Percentiles rank a stretch among this genome's conserved stretches.
Conservation (phyloP, 1,284 basidiomycete genomes). For the Ustilago sp. region DNA sequence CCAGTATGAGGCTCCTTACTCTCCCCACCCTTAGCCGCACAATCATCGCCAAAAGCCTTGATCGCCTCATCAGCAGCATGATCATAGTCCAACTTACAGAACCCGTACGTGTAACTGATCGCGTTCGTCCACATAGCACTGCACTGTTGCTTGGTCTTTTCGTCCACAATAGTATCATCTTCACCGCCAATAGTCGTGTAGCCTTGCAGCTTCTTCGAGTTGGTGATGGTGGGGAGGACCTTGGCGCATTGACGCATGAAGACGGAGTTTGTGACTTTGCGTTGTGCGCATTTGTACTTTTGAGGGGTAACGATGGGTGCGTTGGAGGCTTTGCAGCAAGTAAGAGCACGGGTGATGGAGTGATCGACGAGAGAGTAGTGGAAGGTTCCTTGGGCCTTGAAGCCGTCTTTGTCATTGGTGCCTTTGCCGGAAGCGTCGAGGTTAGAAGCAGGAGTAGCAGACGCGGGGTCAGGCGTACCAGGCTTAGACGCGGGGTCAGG, state of each 20-base stretch:
- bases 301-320: conserved; percentile 23
- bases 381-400: conserved; percentile 34
- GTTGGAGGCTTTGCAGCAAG: conserved; percentile 25
- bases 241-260: conserved; percentile 40
- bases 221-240: conserved; percentile 24
- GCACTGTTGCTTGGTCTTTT: conserved; percentile 32
- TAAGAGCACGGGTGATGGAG: conserved; percentile 26
- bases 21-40: conserved; percentile 24
- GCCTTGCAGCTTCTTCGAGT: conserved; percentile 17
- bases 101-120: conserved; percentile 30
- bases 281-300: conserved; percentile 34
- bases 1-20: conserved; percentile 25
- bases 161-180: conserved; percentile 29
- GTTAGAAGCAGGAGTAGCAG: neutral
- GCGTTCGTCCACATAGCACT: conserved; percentile 39
- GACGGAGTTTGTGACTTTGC: conserved; percentile 13
- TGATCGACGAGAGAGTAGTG: conserved; percentile 38
- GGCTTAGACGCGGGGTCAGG: neutral
- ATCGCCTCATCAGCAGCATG: conserved; percentile 15
- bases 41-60: conserved; percentile 30
- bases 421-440: conserved; percentile 7
- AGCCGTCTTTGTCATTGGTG: conserved; percentile 36
- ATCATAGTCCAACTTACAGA: conserved; percentile 40
- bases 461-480: neutral
- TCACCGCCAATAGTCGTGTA: conserved; percentile 28